Base-by-base conservation (phyloP, 768 basidiomycete species). In the Mycena galopus region DNA sequence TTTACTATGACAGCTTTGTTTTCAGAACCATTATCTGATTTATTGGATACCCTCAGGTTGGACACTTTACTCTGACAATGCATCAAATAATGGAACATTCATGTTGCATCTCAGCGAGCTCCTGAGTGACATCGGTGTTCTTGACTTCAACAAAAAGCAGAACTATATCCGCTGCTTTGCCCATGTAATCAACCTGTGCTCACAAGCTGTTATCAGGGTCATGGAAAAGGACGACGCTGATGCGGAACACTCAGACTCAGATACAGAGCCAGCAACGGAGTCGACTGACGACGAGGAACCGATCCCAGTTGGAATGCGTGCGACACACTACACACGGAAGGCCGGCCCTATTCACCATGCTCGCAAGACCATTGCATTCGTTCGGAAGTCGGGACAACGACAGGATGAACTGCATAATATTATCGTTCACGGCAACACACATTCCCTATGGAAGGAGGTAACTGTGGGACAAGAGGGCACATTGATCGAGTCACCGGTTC, bases 121-220 rank as follows among this genome's bases (percentile, higher is more conserved):
- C 47, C 47, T 47, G 47, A 47, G 21, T 21, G 47, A 47, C 47
- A 47, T 47, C 14, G 47, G 47, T 11, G n/a, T 47, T 47, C 7
- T 3, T 6, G n/a, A 47, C 47, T 47, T 47, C n/a, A 23, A 47
- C 47, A 21, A 47, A 47, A 47, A 47, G 47, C 47, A 42, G 39
- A 42, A 37, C 35, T 37, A 37, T 37, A 37, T 37, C 35, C 35
- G 35, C 12, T 37, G 35, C 42, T 44, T 44, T 56, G 53, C 27
- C 27, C 53, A 56, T 44, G 42, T 44, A 44, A 44, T 44, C 17
- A 44, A 44, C 42, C 42, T 44, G 42, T 44, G 42, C 42, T 44
- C 42, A 44, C 56, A 57, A 57, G 56, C 56, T 33, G 56, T 33
- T 57, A 57, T 57, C 56, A 57, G 56, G 56, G 56, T 57, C 56